Evolutionary conservation across 306 rosid species (phyloP), one percentile per base, ranked within the genome.

Genomic region (Carpinus viminea): DNA sequence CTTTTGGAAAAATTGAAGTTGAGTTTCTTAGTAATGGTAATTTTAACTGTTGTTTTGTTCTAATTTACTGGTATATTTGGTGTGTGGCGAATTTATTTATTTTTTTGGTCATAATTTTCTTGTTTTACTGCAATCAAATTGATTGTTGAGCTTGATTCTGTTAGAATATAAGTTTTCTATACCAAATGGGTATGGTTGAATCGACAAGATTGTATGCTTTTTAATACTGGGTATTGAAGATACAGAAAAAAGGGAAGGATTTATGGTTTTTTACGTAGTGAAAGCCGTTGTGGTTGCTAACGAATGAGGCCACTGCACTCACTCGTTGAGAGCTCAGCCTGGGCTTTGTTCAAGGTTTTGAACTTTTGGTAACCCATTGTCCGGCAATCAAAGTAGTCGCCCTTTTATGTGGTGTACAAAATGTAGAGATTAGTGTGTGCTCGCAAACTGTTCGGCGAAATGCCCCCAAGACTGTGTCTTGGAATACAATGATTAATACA

Each of bases 381-480:
- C 60, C 55, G 48, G 84, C 92, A 24, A 61, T 94, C 82, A 94
- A 94, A 76, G 81, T 80, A 69, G 97, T 92, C 3, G 28, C 72
- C 79, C 38, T 80, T 72, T 80, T 94, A 1, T 77, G 82, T 3
- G 47, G 0, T 90, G 90, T 3, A 12, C 79, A 0, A 88, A 82
- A 88, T 85, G 81, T 68, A 71, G 77, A 24, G 46, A 83, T 3
- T 45, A 89, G 8, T 26, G 55, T 18, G 20, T 52, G 94, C 97
- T 11, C 90, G 71, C 75, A 70, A 76, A 13, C 45, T 89, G 86
- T 94, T 94, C 71, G 90, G 85, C 11, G 88, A 79, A 84, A 90
- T 92, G 91, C 78, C 85, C 20, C 12, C 79, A 85, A 80, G 96
- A 94, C 72, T 74, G 93, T 92, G 41, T 92, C 96, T 64, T 94